phyloP scores from a whole-genome alignment of 176 grass and related monocot species.

The Triticum turgidum region DNA sequence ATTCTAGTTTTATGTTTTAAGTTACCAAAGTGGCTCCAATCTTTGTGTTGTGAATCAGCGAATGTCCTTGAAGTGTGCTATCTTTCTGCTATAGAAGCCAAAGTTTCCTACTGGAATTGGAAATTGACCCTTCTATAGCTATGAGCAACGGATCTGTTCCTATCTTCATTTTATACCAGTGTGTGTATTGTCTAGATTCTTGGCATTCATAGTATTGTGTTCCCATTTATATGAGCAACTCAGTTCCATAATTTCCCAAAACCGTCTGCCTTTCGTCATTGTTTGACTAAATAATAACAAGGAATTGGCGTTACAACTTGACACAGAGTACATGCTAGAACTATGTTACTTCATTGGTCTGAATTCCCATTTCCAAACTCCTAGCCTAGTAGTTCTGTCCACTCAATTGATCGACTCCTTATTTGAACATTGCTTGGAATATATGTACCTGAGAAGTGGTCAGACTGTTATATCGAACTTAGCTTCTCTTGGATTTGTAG shows the following conservation, averaged over 20 bases:
- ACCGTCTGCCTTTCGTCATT: neutral
- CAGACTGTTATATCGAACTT: neutral
- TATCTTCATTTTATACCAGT: neutral
- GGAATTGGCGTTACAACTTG: neutral
- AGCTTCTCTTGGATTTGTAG: neutral
- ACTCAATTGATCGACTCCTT: neutral
- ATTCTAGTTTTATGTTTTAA: constrained; percentile 3
- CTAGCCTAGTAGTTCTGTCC: neutral
- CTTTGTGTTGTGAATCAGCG: neutral
- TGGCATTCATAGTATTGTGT: neutral
- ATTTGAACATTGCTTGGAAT: neutral
- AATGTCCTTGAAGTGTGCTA: neutral
- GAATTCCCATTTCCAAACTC: neutral
- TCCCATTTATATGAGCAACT: neutral
- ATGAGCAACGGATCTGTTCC: neutral
- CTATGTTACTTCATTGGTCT: neutral
- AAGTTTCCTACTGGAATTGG: neutral
- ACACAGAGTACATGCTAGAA: neutral
- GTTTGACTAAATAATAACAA: neutral
- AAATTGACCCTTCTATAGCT: neutral
- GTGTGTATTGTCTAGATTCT: neutral
- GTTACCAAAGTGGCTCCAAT: neutral
- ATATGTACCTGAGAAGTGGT: neutral
- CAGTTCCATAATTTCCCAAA: neutral
- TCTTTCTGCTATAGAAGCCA: neutral